Percentiles rank a stretch among this genome's conserved stretches.
Evolutionary conservation across 768 basidiomycete genomes (phyloP).

Genomic region (Termitomyces sp.): DNA sequence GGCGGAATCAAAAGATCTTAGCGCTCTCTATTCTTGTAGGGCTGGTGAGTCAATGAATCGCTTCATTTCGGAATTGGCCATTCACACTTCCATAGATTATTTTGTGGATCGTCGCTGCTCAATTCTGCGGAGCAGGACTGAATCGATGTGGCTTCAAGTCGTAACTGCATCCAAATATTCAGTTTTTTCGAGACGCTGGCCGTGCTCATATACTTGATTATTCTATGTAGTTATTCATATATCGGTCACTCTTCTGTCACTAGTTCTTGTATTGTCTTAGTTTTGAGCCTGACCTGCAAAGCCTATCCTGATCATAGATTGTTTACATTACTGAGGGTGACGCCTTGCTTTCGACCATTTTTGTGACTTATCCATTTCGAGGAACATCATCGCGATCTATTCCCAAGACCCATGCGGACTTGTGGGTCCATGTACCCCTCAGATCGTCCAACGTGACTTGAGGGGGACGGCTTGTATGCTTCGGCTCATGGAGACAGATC

Average conservation of each 20-base stretch:
- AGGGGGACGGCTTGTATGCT: too few species aligned
- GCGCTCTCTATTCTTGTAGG: constrained; percentile 67
- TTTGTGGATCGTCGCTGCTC: constrained; percentile 78
- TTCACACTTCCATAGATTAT: constrained; percentile 42
- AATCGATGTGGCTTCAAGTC: constrained; percentile 49
- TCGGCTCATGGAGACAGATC: too few species aligned
- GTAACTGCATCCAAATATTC: background rate
- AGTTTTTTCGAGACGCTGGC: background rate
- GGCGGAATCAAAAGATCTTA: constrained; percentile 72
- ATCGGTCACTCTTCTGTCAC: background rate
- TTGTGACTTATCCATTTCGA: too few species aligned
- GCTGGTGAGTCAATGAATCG: constrained; percentile 39
- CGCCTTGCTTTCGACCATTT: too few species aligned
- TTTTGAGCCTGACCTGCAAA: too few species aligned
- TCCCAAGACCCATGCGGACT: background rate
- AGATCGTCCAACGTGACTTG: background rate
- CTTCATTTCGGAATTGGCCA: constrained; percentile 1
- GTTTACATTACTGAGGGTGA: too few species aligned
- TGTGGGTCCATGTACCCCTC: background rate
- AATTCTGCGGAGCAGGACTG: constrained; percentile 83
- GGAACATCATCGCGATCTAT: too few species aligned
- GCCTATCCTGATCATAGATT: too few species aligned
- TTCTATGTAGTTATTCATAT: background rate
- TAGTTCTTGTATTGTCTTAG: background rate
- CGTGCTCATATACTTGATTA: background rate